Evolutionary conservation across 352 stramenopile genomes (phyloP).

Genomic region (Phytopythium sindhum): DNA sequence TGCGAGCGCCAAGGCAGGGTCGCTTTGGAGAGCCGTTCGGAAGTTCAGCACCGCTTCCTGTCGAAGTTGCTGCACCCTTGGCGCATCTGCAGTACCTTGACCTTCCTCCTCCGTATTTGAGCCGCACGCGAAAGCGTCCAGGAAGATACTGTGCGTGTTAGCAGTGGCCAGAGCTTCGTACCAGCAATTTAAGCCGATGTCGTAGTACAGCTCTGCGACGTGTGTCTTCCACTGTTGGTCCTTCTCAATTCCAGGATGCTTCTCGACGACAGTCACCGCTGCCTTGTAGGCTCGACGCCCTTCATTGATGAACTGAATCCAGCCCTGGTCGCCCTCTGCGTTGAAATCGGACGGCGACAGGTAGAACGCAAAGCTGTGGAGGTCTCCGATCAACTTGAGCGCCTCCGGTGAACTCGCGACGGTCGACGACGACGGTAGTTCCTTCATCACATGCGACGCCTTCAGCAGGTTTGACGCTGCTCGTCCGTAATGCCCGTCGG

Average conservation of each 20-base stretch:
- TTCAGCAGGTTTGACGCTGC: conserved; percentile 58
- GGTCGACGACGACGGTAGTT: conserved; percentile 21
- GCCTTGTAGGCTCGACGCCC: conserved; percentile 57
- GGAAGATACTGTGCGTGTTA: conserved; percentile 25
- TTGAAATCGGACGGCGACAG: conserved; percentile 66
- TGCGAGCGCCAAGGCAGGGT: conserved; percentile 45
- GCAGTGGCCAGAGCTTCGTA: conserved; percentile 63
- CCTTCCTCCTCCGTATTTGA: conserved; percentile 2
- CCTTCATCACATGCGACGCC: conserved; percentile 48
- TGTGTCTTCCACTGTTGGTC: conserved; percentile 7
- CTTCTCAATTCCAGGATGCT: conserved; percentile 1
- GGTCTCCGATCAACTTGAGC: conserved; percentile 74
- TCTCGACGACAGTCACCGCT: conserved; percentile 15
- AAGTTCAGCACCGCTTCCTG: conserved; percentile 13
- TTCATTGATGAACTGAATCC: conserved; percentile 59
- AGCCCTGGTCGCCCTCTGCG: conserved; percentile 22
- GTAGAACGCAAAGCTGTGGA: conserved; percentile 84
- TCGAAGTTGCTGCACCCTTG: neutral
- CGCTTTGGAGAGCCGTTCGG: conserved; percentile 28
- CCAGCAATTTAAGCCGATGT: conserved; percentile 72
- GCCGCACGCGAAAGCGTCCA: conserved; percentile 36
- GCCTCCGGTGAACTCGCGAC: conserved; percentile 31
- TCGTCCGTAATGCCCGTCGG: conserved; percentile 70
- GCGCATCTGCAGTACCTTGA: neutral
- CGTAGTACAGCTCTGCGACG: conserved; percentile 53